These are phyloP conservation scores for Quillaja saponaria DNA, from an alignment of 306 rosid genomes.

Conservation along the genomic window DNA sequence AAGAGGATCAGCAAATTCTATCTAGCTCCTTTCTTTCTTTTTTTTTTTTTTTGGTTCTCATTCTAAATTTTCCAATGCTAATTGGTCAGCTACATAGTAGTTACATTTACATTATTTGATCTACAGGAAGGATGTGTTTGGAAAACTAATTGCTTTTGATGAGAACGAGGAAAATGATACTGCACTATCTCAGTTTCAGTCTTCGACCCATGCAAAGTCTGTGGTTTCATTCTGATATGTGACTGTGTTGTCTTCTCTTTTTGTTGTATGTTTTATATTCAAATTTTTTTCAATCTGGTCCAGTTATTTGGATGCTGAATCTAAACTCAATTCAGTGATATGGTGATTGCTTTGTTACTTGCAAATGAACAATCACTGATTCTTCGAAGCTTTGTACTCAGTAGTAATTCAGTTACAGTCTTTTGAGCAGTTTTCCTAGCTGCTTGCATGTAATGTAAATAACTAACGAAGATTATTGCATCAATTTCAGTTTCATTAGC, in stretches of 20 bases:
- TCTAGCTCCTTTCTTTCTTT: not conserved
- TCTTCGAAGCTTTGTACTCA: too few species aligned
- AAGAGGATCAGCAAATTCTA: not conserved
- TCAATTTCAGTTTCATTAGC: not conserved
- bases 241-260: conserved; percentile 11
- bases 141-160: conserved; percentile 59
- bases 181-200: conserved; percentile 50
- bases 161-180: conserved; percentile 74
- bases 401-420: too few species aligned
- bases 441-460: conserved; percentile 36
- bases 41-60: not conserved
- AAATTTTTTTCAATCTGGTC: conserved; percentile 14
- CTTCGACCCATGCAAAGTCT: conserved; percentile 57
- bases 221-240: conserved; percentile 55
- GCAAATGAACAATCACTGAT: conserved; percentile 24
- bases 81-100: too few species aligned
- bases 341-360: conserved; percentile 32
- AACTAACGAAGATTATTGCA: conserved; percentile 1
- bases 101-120: not conserved
- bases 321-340: conserved; percentile 25
- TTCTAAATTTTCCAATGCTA: not conserved
- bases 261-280: conserved; percentile 19
- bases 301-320: conserved; percentile 14
- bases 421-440: conserved; percentile 13
- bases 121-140: conserved; percentile 63